Conservation (phyloP, 805 yeast species). For the Candida hungchunana region DNA sequence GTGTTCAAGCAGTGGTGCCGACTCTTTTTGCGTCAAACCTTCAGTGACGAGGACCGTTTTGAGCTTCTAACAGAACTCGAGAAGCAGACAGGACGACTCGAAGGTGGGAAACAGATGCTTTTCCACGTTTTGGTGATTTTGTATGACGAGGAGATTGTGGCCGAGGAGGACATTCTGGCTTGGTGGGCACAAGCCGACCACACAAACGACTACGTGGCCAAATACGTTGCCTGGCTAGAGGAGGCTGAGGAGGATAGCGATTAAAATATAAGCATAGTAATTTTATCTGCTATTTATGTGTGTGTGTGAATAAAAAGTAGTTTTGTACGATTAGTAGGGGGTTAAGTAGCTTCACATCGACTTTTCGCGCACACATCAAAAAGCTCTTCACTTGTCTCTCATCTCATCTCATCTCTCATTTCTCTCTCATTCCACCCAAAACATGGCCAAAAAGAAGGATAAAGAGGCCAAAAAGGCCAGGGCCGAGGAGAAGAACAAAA, state of each 20-base stretch:
- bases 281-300: too few species aligned
- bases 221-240: conserved; percentile 83
- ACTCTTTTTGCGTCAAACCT: conserved; percentile 81
- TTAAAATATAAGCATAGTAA: too few species aligned
- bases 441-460: conserved; percentile 88
- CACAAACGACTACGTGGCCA: conserved; percentile 46
- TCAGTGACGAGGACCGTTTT: conserved; percentile 70
- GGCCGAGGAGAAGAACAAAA: conserved; percentile 75
- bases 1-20: conserved; percentile 79
- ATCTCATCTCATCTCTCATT: too few species aligned
- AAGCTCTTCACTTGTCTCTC: too few species aligned
- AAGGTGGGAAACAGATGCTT: conserved; percentile 41
- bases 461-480: conserved; percentile 92
- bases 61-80: conserved; percentile 56
- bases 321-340: too few species aligned
- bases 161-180: conserved; percentile 69
- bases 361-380: background rate
- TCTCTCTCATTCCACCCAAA: background rate
- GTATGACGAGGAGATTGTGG: conserved; percentile 78
- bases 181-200: conserved; percentile 71
- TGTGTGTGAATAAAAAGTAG: too few species aligned
- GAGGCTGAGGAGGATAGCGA: conserved; percentile 69
- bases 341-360: background rate
- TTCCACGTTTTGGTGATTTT: conserved; percentile 51
- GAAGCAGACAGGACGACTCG: conserved; percentile 33